Conservation (phyloP, 176 grass and related monocot genomes). For the Hsuehochloa calcarea region DNA sequence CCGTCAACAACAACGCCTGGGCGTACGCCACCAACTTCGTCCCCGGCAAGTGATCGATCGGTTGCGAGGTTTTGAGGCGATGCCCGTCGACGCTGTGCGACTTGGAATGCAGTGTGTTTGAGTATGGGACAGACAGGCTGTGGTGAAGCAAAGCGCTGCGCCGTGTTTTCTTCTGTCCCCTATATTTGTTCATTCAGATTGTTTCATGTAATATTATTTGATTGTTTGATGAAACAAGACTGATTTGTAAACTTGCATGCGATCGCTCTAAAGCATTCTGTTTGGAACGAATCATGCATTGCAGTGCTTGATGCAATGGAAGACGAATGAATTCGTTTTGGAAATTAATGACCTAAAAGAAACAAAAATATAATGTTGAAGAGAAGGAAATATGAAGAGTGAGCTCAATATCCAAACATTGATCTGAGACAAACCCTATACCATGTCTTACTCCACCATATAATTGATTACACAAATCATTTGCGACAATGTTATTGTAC, state of each 20-base stretch:
- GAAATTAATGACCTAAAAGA: neutral
- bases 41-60: constrained; percentile 57
- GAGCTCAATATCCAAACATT: neutral
- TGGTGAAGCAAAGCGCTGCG: no score
- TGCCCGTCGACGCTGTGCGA: no score
- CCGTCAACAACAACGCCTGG: constrained; percentile 90
- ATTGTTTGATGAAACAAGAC: neutral
- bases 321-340: neutral
- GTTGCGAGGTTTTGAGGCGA: no score
- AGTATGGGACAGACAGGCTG: no score
- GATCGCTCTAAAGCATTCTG: neutral
- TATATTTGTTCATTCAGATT: neutral
- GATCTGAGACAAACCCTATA: neutral
- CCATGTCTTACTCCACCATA: neutral
- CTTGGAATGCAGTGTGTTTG: no score
- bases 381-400: neutral
- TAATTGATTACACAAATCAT: no score
- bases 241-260: neutral
- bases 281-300: no score
- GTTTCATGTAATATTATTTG: neutral
- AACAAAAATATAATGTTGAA: neutral
- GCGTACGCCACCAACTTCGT: constrained; percentile 48
- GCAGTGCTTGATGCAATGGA: neutral
- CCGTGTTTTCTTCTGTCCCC: neutral
- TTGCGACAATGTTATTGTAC: neutral